Base-by-base conservation (phyloP, 129 eudicot genomes). In the Tanacetum coccineum region DNA sequence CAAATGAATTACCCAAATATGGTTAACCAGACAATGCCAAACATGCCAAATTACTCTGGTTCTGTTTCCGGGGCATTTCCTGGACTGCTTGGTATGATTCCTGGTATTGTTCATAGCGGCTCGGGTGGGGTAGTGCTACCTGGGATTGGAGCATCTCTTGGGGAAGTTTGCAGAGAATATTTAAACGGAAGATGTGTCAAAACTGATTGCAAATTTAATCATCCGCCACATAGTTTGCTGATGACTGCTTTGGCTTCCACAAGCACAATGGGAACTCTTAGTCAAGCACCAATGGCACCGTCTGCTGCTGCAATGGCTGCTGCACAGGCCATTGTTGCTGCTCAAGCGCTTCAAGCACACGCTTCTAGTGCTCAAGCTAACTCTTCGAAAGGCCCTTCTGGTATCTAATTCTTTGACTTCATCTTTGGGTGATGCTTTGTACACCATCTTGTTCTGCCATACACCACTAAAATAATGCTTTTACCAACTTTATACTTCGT, bases 221-320 rank as follows among this genome's bases (percentile, higher is more conserved):
- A 94, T 71, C 99, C 99, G 3, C 92, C 95, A 40, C 97, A 94
- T 74, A 87, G 69, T 80, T 72, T 94, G 62, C 79, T 94, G 62
- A 87, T 84, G 95, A 87, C 95, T 74, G 97, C 99, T 62, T 63
- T 94, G 73, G 93, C 97, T 75, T 90, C 99, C 61, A 79, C 95
- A 6, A 81, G 93, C 39, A 81, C 83, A 49, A 89, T 89, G 93
- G 97, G 99, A 67, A 84, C 83, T 67, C 81, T 87, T 19, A 94
- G 93, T 73, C 99, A 89, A 82, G 97, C 85, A 20, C 97, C 98
- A 2, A 93, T 93, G 98, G 95, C 99, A 10, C 99, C 99, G 60
- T 86, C 99, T 81, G 99, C 99, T 58, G 99, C 99, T 75, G 99
- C 99, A 62, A 94, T 94, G 97, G 99, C 99, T 44, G 99, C 99